Evolutionary conservation across 2,329 filamentous ascomycete species (phyloP).

Genomic region (Xylariaceae sp.): DNA sequence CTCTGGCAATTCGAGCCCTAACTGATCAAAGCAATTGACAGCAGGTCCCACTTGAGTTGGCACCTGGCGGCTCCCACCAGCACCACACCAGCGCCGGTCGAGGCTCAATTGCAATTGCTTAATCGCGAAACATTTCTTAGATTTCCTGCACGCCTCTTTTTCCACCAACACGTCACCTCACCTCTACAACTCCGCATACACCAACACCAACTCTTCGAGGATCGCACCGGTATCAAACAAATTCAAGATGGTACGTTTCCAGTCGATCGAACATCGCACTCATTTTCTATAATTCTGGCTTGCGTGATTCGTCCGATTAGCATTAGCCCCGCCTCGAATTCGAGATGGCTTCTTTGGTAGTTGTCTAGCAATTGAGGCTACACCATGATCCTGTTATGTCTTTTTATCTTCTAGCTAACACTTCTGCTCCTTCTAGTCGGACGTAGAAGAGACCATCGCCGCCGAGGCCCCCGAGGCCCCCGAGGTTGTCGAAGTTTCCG

Average conservation of each 20-base stretch:
- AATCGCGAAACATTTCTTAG: constrained; percentile 22
- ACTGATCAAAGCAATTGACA: constrained; percentile 27
- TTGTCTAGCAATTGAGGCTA: not conserved
- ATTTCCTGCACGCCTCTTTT: constrained; percentile 18
- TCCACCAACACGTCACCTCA: constrained; percentile 15
- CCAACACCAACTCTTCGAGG: constrained; percentile 53
- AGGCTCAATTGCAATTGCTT: constrained; percentile 24
- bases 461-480: constrained; percentile 68
- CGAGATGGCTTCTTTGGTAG: not conserved
- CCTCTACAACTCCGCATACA: constrained; percentile 23
- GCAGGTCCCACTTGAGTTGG: constrained; percentile 11
- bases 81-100: not conserved
- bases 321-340: constrained; percentile 8
- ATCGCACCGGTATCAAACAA: constrained; percentile 56
- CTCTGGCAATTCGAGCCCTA: constrained; percentile 28
- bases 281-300: not conserved
- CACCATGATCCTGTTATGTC: constrained; percentile 14
- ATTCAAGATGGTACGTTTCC: constrained; percentile 54
- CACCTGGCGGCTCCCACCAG: constrained; percentile 8
- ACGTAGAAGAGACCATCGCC: constrained; percentile 98
- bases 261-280: not conserved
- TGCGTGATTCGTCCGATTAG: not conserved
- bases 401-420: constrained; percentile 23
- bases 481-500: constrained; percentile 92
- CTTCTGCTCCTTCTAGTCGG: constrained; percentile 60